A percentile compares a stretch with the other conserved stretches of the same genome.
phyloP scores from a whole-genome alignment of 257 asterid species.

The Nicotiana knightiana region DNA sequence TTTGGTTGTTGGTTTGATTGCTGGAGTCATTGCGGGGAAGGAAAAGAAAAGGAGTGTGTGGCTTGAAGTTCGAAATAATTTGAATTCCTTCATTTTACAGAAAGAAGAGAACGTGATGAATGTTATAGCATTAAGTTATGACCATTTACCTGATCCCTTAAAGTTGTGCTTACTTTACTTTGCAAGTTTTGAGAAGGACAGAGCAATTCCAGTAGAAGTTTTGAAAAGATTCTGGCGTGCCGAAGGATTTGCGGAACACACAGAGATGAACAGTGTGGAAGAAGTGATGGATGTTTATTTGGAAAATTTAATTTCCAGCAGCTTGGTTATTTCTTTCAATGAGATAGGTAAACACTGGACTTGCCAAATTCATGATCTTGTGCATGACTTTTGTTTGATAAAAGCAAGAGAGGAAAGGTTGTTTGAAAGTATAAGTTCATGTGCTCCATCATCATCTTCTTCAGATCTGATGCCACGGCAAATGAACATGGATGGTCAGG shows the following conservation, averaged over 20 bases:
- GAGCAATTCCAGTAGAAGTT: neutral
- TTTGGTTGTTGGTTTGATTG: constrained; percentile 14
- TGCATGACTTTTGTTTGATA: constrained; percentile 17
- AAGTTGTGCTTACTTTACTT: constrained; percentile 30
- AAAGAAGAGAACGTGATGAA: constrained; percentile 1
- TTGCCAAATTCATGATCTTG: constrained; percentile 18
- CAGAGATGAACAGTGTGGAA: neutral
- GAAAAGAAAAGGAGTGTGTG: constrained; percentile 1
- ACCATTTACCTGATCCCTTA: constrained; percentile 17
- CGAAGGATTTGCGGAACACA: constrained; percentile 26
- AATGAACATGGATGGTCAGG: fast-evolving
- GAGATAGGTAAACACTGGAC: constrained; percentile 8
- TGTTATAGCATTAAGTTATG: constrained; percentile 22
- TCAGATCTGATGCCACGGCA: neutral
- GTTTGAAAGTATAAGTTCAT: neutral
- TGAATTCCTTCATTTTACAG: neutral
- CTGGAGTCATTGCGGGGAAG: constrained; percentile 15
- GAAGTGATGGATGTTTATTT: constrained; percentile 13
- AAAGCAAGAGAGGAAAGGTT: constrained; percentile 11
- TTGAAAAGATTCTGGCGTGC: constrained; percentile 19
- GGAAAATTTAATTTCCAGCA: constrained; percentile 14
- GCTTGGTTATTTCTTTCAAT: constrained; percentile 14
- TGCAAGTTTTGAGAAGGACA: neutral
- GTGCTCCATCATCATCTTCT: neutral
- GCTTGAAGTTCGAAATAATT: neutral